A percentile compares a stretch with the other conserved stretches of the same genome.
Evolutionary conservation across 495 filamentous ascomycete species (phyloP).

Genomic region (Physcia stellaris): DNA sequence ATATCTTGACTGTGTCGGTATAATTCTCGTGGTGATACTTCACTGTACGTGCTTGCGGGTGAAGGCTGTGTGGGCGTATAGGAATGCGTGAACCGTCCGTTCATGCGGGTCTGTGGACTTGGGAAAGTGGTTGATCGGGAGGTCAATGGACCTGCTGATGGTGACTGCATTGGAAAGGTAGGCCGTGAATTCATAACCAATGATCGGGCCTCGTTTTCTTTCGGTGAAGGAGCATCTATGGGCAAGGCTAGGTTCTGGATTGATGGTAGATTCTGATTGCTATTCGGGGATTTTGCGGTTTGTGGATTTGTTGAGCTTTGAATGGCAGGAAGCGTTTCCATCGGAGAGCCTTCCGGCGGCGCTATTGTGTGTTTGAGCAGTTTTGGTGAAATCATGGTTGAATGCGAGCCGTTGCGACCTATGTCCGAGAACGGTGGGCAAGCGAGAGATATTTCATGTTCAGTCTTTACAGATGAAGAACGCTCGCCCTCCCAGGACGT

Average conservation of each 20-base stretch:
- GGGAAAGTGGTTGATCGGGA: conserved; percentile 13
- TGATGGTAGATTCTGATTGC: conserved; percentile 29
- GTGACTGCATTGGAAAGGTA: conserved; percentile 18
- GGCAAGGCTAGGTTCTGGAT: no score
- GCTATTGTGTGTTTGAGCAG: conserved; percentile 18
- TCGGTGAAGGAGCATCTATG: conserved; percentile 16
- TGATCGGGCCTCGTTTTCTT: conserved; percentile 11
- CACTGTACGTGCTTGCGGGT: conserved; percentile 14
- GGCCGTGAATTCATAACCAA: conserved; percentile 14
- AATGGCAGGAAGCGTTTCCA: conserved; percentile 23
- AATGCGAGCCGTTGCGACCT: no score
- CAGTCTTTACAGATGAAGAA: no score
- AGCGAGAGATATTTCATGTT: no score
- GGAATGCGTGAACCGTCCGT: conserved; percentile 7
- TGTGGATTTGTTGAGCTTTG: conserved; percentile 23
- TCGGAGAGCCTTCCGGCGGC: conserved; percentile 13
- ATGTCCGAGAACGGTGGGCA: no score
- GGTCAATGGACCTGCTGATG: conserved; percentile 20
- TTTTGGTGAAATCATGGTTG: no score
- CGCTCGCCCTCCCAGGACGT: no score
- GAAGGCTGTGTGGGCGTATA: conserved; percentile 16
- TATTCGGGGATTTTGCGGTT: conserved; percentile 26
- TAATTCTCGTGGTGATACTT: conserved; percentile 11
- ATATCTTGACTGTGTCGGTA: conserved; percentile 5
- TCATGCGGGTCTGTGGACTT: conserved; percentile 13